A percentile compares a stretch with the other conserved stretches of the same genome.
phyloP scores from a whole-genome alignment of 2,329 filamentous ascomycete species.

The Colletotrichum phormii region DNA sequence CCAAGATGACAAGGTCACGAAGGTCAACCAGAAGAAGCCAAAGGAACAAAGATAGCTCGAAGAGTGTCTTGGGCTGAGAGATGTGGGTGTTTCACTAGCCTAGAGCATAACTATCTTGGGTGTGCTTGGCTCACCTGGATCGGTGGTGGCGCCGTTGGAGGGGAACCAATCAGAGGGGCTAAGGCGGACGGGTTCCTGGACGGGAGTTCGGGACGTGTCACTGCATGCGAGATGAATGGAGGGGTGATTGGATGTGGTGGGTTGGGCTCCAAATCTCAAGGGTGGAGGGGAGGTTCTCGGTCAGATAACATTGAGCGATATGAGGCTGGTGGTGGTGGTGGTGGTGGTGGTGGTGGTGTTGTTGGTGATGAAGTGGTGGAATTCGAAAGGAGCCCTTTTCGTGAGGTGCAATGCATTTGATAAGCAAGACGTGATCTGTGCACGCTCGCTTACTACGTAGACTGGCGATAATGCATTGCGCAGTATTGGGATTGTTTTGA shows the following conservation, averaged over 20 bases:
- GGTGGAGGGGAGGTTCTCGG: too few relatives aligned
- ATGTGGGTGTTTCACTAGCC: constrained; percentile 13
- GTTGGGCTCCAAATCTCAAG: too few relatives aligned
- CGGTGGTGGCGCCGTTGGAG: constrained; percentile 3
- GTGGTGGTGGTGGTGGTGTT: background rate
- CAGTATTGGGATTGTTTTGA: constrained; percentile 1
- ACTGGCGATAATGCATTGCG: background rate
- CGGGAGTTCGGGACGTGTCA: background rate
- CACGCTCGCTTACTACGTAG: constrained; percentile 12
- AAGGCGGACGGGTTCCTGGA: constrained; percentile 23
- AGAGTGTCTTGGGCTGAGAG: background rate
- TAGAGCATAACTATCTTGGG: background rate
- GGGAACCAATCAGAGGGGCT: constrained; percentile 1
- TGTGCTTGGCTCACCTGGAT: background rate
- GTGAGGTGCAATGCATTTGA: background rate
- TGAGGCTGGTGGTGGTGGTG: too few relatives aligned
- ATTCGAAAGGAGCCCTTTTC: too few relatives aligned
- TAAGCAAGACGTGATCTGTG: background rate
- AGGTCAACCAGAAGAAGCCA: background rate
- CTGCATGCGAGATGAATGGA: background rate
- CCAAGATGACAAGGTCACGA: too few relatives aligned
- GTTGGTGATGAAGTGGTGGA: too few relatives aligned
- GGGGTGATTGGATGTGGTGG: background rate
- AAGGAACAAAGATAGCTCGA: background rate
- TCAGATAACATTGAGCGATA: too few relatives aligned